Base-by-base conservation (phyloP, 192 early-diverging fungal species). In the Diversispora epigaea region DNA sequence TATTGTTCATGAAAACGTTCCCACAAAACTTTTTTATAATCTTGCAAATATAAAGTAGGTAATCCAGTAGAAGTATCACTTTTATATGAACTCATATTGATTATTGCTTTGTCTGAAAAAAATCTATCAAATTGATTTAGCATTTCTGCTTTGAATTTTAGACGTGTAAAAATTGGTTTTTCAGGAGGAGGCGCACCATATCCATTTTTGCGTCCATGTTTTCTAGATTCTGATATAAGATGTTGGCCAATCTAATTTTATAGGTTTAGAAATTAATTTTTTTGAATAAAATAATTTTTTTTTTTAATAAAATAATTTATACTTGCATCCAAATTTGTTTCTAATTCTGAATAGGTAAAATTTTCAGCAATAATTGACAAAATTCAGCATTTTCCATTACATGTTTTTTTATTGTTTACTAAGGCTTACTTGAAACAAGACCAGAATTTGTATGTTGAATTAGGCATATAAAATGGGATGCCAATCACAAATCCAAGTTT, bases 61-160 rank as follows among this genome's bases (percentile, higher is more conserved):
- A 39, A 39, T 3, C 32, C 32, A 4, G 25, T 63, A 40, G 9
- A 3, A 39, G 10, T 63, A 17, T 63, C 61, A 63, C 32, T 63
- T 41, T 63, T 63, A 63, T 63, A 63, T 6, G 61, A 63, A 6
- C 61, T 63, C 39, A 63, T 63, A 39, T 63, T 63, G 3, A 63
- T 39, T 5, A 39, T 10, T 39, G 11, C 14, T 63, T 63, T 63
- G 4, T 12, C 9, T 6, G 32, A 4, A 39, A 63, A 63, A 17
- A 43, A 63, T 43, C 7, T 15, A 40, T 41, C 39, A 41, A 63
- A 39, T 63, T 63, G 60, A 12, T 11, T 17, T 0, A 62, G 7
- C 32, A 32, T 22, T 62, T 62, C 12, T 15, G 8, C 12, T 41
- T 2, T 62, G 0, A 62, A 3, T 3, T 32, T 8, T 39, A 9